Conservation (phyloP, 768 basidiomycete species). For the Sutorius australiensis region DNA sequence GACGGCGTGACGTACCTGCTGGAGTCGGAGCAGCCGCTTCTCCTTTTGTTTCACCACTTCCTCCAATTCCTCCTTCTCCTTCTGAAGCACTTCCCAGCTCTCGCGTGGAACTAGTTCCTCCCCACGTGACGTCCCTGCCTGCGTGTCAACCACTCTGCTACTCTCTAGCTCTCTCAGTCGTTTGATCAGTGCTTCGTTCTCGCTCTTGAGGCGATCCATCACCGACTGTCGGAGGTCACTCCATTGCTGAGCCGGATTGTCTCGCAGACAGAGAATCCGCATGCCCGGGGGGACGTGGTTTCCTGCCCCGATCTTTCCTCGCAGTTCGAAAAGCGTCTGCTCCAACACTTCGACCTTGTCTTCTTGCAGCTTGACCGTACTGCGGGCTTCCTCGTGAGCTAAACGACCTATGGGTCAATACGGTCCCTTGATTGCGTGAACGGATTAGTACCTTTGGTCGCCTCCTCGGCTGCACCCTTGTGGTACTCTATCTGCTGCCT, state of each 20-base stretch:
- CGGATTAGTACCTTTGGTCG: conserved; percentile 38
- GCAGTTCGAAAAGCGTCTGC: conserved; percentile 73
- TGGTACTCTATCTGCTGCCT: conserved; percentile 37
- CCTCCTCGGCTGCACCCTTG: conserved; percentile 34
- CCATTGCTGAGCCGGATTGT: conserved; percentile 85
- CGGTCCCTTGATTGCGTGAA: neutral
- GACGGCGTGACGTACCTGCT: conserved; percentile 56
- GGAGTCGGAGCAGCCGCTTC: conserved; percentile 72
- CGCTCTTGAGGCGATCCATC: conserved; percentile 70
- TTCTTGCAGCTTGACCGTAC: conserved; percentile 36
- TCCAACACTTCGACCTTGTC: conserved; percentile 67
- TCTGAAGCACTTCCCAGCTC: conserved; percentile 69
- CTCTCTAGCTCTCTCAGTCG: conserved; percentile 61
- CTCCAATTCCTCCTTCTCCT: conserved; percentile 67
- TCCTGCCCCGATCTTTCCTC: conserved; percentile 72
- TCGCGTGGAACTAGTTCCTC: conserved; percentile 62
- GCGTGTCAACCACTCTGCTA: conserved; percentile 25
- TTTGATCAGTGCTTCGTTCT: conserved; percentile 80
- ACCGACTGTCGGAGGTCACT: conserved; percentile 69
- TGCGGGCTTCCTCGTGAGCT: conserved; percentile 46
- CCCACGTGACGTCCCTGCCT: conserved; percentile 14
- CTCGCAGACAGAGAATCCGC: conserved; percentile 62
- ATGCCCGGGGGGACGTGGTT: conserved; percentile 69
- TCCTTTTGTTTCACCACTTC: conserved; percentile 70
- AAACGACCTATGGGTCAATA: neutral